Conservation (phyloP, 768 basidiomycete species). For the Trametes coccinea region DNA sequence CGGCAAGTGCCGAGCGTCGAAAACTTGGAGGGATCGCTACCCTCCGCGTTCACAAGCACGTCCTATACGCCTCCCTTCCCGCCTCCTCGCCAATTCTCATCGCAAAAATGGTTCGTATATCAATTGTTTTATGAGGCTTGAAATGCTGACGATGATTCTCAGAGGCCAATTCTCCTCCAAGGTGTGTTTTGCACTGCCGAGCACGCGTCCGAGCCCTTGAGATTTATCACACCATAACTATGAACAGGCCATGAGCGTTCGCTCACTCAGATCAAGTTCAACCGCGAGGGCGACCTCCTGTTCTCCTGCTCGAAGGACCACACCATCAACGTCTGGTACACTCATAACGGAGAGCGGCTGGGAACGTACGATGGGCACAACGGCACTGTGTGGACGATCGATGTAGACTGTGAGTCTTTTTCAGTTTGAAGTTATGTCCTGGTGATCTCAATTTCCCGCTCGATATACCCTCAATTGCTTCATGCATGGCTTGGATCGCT, state of each 20-base stretch:
- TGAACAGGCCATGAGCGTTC: conserved; percentile 90
- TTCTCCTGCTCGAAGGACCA: conserved; percentile 97
- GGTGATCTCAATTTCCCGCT: no score
- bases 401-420: conserved; percentile 79
- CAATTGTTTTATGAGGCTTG: background rate
- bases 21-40: conserved; percentile 20
- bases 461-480: no score
- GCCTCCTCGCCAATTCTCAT: background rate
- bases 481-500: background rate
- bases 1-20: conserved; percentile 21
- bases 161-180: conserved; percentile 41
- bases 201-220: background rate
- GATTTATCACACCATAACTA: background rate
- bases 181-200: conserved; percentile 20
- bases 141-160: conserved; percentile 5
- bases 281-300: conserved; percentile 91
- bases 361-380: conserved; percentile 98
- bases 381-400: conserved; percentile 95
- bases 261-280: conserved; percentile 97
- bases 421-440: background rate
- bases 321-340: conserved; percentile 94
- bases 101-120: conserved; percentile 28
- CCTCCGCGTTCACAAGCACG: conserved; percentile 14
- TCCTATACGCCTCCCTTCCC: conserved; percentile 6
- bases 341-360: conserved; percentile 94